A percentile compares a stretch with the other conserved stretches of the same genome.
Conservation (phyloP, 768 basidiomycete species). For the Pleurotus djamor region DNA sequence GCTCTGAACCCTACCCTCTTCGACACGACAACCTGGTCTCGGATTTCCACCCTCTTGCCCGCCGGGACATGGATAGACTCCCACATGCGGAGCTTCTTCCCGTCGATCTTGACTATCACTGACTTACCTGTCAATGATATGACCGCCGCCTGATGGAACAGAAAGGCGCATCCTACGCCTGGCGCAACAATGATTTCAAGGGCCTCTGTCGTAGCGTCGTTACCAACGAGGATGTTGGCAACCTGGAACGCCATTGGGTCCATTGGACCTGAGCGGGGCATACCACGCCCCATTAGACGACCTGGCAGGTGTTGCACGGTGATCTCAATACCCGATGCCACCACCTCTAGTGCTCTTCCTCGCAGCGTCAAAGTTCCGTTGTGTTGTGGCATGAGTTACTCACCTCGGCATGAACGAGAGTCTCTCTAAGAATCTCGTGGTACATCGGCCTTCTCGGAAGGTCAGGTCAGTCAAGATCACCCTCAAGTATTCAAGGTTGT, state of each 20-base stretch:
- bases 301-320: slow-evolving; percentile 60
- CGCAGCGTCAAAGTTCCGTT: not conserved
- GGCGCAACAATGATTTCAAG: slow-evolving; percentile 53
- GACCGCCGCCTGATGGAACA: slow-evolving; percentile 47
- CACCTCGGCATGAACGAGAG: slow-evolving; percentile 43
- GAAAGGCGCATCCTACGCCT: slow-evolving; percentile 38
- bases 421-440: slow-evolving; percentile 45
- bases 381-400: not conserved
- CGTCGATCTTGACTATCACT: slow-evolving; percentile 40
- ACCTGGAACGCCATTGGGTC: slow-evolving; percentile 53
- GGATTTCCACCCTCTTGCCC: slow-evolving; percentile 40
- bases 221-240: slow-evolving; percentile 61
- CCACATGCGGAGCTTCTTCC: slow-evolving; percentile 42
- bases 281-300: slow-evolving; percentile 48
- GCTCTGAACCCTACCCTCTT: slow-evolving; percentile 42
- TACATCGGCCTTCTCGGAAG: slow-evolving; percentile 41
- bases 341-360: slow-evolving; percentile 47
- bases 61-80: slow-evolving; percentile 41
- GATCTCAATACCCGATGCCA: slow-evolving; percentile 53
- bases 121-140: slow-evolving; percentile 56
- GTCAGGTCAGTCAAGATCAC: slow-evolving; percentile 35
- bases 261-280: slow-evolving; percentile 66
- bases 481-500: slow-evolving; percentile 52
- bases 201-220: slow-evolving; percentile 44
- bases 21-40: slow-evolving; percentile 17